Evolutionary conservation across 805 yeast genomes (phyloP), one percentile per base, ranked within the genome.

Genomic region (Clavispora fructus): DNA sequence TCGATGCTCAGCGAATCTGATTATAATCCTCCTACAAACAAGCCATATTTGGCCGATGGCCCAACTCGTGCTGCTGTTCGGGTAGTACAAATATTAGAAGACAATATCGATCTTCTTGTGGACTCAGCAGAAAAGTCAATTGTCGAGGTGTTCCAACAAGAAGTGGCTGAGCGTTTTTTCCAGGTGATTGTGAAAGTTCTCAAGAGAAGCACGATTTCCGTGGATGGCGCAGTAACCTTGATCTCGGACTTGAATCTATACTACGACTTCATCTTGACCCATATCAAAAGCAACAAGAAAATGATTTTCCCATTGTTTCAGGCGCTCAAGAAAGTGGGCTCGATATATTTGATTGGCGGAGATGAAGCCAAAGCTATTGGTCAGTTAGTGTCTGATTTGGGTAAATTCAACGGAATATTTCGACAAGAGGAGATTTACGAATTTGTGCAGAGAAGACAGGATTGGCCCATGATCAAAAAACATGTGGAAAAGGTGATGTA

Each of bases 401-500:
- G 86, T 43, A 79, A 91, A 57, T 94, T 89, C 64, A 85, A 89
- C 54, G 97, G 97, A 1, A 80, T 92, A 5, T 85, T 92, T 59
- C 80, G 83, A 27, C 96, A 95, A 40, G 98, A 94, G 56, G 99
- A 92, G 55, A 84, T 92, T n/a, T 87, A 88, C 58, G 96, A 88
- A 60, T 86, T 91, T 65, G 94, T 90, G 6, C 90, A 87, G 54
- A 71, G 95, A 50, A 73, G 99, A 46, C 77, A 82, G 32, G 99
- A 92, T 63, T 92, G 99, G 99, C 67, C 77, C 0, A 59, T 68
- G 32, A 85, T 92, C 26, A 84, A 81, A 53, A 73, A 76, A 50
- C 86, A 85, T 48, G 97, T 92, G 9, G 98, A 92, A 64, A 88
- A 85, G 62, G 91, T 88, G n/a, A 87, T 94, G 83, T 94, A 90